Evolutionary conservation across 805 yeast genomes (phyloP).

Genomic region (Candida railenensis): DNA sequence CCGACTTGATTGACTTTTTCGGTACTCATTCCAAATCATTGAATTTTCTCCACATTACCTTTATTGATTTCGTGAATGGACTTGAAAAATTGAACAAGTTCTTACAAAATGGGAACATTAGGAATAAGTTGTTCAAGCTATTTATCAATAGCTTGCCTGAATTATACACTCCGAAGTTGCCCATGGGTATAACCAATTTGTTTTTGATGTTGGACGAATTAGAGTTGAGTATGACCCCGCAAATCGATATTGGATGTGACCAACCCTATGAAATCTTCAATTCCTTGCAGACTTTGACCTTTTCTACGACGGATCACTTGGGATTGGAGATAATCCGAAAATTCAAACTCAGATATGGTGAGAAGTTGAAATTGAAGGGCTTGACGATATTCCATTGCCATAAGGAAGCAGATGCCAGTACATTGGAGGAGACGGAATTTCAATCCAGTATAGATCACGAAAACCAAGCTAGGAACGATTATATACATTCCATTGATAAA

Average conservation of each 20-base stretch:
- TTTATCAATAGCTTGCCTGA: constrained; percentile 24
- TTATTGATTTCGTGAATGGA: constrained; percentile 25
- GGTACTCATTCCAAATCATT: constrained; percentile 21
- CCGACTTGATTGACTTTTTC: constrained; percentile 23
- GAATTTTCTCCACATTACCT: constrained; percentile 31
- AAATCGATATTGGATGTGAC: constrained; percentile 16
- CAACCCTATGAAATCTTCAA: constrained; percentile 21
- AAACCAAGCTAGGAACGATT: background rate
- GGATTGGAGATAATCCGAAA: constrained; percentile 27
- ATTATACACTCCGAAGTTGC: constrained; percentile 23
- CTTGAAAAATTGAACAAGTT: constrained; percentile 23
- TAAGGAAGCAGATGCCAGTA: constrained; percentile 13
- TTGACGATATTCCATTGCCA: constrained; percentile 34
- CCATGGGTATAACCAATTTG: constrained; percentile 28
- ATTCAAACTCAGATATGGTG: constrained; percentile 17
- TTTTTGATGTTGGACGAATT: constrained; percentile 30
- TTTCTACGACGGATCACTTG: constrained; percentile 29
- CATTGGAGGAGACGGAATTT: background rate
- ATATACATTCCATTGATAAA: background rate
- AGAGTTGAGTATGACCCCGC: constrained; percentile 19
- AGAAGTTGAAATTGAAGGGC: constrained; percentile 25
- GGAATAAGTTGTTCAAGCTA: constrained; percentile 28
- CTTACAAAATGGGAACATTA: constrained; percentile 19
- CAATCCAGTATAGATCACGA: background rate
- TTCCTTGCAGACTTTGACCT: constrained; percentile 26